Evolutionary conservation across 768 basidiomycete genomes (phyloP).

Genomic region (Austroboletus festivus): DNA sequence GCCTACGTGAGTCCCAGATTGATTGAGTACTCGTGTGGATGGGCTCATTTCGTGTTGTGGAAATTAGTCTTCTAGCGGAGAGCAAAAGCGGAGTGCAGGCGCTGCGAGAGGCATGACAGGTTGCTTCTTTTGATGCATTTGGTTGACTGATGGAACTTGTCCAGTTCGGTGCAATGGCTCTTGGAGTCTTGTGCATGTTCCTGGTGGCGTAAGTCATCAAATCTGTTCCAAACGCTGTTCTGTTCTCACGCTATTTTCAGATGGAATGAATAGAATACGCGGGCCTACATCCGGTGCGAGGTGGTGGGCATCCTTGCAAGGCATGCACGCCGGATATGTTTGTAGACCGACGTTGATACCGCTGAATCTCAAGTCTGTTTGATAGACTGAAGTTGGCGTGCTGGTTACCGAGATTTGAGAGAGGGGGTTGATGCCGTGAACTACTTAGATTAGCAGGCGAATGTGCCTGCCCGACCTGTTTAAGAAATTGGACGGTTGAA

Average conservation of each 20-base stretch:
- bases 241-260: constrained; percentile 38
- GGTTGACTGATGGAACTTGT: constrained; percentile 21
- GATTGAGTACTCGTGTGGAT: constrained; percentile 7
- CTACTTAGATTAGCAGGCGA: constrained; percentile 23
- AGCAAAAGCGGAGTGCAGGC: constrained; percentile 87
- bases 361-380: not conserved
- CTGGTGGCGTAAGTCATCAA: constrained; percentile 73
- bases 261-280: constrained; percentile 68
- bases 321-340: not conserved
- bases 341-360: constrained; percentile 9
- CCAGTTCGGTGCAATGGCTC: constrained; percentile 88
- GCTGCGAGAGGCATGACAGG: constrained; percentile 68
- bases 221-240: constrained; percentile 6
- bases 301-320: not conserved
- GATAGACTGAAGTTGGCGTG: not conserved
- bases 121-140: constrained; percentile 12
- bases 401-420: constrained; percentile 11
- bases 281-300: constrained; percentile 7
- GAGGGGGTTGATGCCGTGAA: constrained; percentile 23
- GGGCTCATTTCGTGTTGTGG: constrained; percentile 13
- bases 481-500: not conserved
- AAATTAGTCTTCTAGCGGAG: constrained; percentile 70
- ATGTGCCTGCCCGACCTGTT: constrained; percentile 15
- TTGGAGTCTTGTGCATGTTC: constrained; percentile 91
- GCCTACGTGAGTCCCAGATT: constrained; percentile 63